These are phyloP conservation scores for Exophiala phaeomuriformis DNA, from an alignment of 2,329 filamentous ascomycete genomes.

Conservation along the genomic window DNA sequence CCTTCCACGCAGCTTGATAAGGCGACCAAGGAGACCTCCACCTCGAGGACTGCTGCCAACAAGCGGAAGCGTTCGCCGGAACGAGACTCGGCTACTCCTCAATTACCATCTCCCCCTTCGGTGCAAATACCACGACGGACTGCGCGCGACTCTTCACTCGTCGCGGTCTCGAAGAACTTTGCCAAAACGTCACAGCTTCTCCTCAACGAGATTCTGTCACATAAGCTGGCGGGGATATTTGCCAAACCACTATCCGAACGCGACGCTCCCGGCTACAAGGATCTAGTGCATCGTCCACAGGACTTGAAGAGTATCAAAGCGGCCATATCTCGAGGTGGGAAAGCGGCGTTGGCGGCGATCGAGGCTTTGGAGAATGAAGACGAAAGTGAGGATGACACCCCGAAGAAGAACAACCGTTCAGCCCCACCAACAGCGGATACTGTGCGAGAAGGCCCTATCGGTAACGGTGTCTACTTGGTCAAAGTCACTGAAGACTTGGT, in stretches of 20 bases:
- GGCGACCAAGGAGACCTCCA: neutral
- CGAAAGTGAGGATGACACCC: slow-evolving; percentile 38
- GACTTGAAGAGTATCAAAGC: slow-evolving; percentile 71
- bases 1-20: slow-evolving; percentile 30
- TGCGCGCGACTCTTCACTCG: slow-evolving; percentile 32
- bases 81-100: slow-evolving; percentile 21
- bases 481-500: slow-evolving; percentile 66
- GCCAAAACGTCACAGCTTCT: slow-evolving; percentile 65
- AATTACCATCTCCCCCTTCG: slow-evolving; percentile 9
- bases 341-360: slow-evolving; percentile 38
- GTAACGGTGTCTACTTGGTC: slow-evolving; percentile 38
- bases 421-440: neutral
- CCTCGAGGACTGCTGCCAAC: neutral
- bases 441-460: slow-evolving; percentile 28
- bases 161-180: slow-evolving; percentile 39
- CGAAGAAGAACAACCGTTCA: slow-evolving; percentile 2
- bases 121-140: slow-evolving; percentile 27
- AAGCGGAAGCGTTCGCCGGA: slow-evolving; percentile 39
- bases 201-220: slow-evolving; percentile 67
- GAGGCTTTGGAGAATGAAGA: slow-evolving; percentile 36
- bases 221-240: slow-evolving; percentile 73
- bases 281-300: slow-evolving; percentile 65
- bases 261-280: slow-evolving; percentile 68
- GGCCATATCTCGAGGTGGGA: slow-evolving; percentile 51
- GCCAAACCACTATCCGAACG: slow-evolving; percentile 65